Evolutionary conservation across 2,329 filamentous ascomycete genomes (phyloP).

Genomic region (Mycosphaerella arachidis): DNA sequence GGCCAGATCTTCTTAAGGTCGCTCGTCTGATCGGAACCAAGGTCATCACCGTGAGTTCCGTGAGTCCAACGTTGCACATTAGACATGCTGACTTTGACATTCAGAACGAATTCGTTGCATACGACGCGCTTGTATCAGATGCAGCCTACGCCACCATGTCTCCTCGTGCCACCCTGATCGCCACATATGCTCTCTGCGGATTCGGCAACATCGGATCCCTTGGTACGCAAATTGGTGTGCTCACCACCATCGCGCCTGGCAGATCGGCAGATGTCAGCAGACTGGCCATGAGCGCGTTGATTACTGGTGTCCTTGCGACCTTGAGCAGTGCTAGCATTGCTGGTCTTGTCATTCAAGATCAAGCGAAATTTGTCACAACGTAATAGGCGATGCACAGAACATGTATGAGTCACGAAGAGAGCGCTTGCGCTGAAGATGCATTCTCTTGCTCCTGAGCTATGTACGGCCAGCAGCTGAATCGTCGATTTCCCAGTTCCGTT

Average conservation of each 20-base stretch:
- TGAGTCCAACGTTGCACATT: background rate
- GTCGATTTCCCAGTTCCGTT: slow-evolving; percentile 7
- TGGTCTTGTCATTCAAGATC: slow-evolving; percentile 64
- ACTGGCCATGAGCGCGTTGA: slow-evolving; percentile 70
- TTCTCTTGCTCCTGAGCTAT: background rate
- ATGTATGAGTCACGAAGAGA: background rate
- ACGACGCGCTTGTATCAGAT: slow-evolving; percentile 52
- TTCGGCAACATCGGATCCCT: slow-evolving; percentile 79
- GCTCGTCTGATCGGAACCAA: slow-evolving; percentile 78
- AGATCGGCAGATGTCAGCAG: slow-evolving; percentile 70
- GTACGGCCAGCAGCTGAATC: background rate
- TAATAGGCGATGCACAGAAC: background rate
- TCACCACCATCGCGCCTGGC: slow-evolving; percentile 72
- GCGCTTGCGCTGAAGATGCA: background rate
- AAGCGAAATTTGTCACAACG: slow-evolving; percentile 27
- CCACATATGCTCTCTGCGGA: slow-evolving; percentile 76
- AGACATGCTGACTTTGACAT: slow-evolving; percentile 4
- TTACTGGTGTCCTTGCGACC: slow-evolving; percentile 74
- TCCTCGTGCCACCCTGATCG: slow-evolving; percentile 70
- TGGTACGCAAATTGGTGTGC: slow-evolving; percentile 83
- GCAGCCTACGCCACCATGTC: slow-evolving; percentile 56
- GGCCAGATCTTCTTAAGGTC: slow-evolving; percentile 61
- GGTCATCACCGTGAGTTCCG: slow-evolving; percentile 60
- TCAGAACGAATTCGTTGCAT: slow-evolving; percentile 75
- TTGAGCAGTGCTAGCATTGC: slow-evolving; percentile 74